Evolutionary conservation across 164 flowering plant genomes (phyloP), one percentile per base, ranked within the genome.

Genomic region (Stephania yunnanensis): DNA sequence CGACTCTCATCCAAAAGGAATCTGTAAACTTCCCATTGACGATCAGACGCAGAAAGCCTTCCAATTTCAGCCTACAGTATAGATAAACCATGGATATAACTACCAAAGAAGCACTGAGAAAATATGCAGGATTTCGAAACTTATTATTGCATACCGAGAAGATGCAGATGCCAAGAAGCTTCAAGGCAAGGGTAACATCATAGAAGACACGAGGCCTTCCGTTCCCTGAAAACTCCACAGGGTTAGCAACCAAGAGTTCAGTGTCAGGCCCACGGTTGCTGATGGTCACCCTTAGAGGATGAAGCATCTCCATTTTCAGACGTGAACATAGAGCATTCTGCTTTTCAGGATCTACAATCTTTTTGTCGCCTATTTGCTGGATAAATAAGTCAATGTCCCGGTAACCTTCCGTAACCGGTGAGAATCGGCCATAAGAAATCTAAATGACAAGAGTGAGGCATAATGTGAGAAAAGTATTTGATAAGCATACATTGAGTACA

Each of bases 11-110:
- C 94, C 85, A 95, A 79, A 72, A 88, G 94, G 73, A 95, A 89
- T 78, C 95, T 86, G 85, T 95, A 95, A 6, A 95, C 93, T 81
- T 94, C 98, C 98, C 97, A 95, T 75, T 90, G 86, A 9, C 90
- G 88, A 77, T 89, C 89, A 0, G 79, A 78, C 13, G 87, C 82
- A 1, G 91, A 80, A 78, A 89, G 87, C 83, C 97, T 86, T 69
- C 88, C 89, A 52, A 95, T 92, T 76, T 92, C 97, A 75, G 93
- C 98, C 98, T 95, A 76, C 64, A 82, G 76, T 36, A 63, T 10
- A 19, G n/a, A 48, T 48, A 48, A 8, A 48, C 15, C 66, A 8
- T n/a, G 66, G 66, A 17, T 61, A n/a, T 61, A 61, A 61, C 20
- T 0, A n/a, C 1, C 19, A 61, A 6, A 10, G 66, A 61, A 61